Evolutionary conservation across 306 rosid species (phyloP).

Genomic region (Cucumis hystrix): DNA sequence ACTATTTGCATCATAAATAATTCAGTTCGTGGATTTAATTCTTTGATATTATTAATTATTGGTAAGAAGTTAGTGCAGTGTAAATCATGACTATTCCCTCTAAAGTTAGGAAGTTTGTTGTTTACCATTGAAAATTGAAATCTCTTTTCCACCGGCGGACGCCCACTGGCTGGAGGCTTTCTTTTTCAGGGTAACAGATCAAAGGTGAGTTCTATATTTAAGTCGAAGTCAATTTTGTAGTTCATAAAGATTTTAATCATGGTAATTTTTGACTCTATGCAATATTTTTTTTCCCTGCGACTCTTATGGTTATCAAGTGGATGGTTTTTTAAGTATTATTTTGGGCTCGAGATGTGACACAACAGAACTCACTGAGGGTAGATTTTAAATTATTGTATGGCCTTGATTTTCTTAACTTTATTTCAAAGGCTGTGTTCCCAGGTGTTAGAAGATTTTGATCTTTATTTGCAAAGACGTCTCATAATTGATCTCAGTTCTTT

Average conservation of each 20-base stretch:
- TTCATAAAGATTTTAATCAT: background rate
- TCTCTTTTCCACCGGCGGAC: background rate
- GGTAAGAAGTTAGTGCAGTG: background rate
- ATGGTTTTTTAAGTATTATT: background rate
- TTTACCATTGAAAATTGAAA: background rate
- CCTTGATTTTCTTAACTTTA: background rate
- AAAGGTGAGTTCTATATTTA: background rate
- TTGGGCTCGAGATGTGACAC: background rate
- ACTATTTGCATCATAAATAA: background rate
- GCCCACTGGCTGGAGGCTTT: background rate
- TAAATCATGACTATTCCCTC: background rate
- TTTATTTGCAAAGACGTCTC: background rate
- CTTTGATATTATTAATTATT: background rate
- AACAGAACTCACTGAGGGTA: background rate
- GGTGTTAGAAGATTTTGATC: background rate
- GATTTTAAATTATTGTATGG: background rate
- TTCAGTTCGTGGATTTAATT: background rate
- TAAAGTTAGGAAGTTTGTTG: constrained; percentile 14
- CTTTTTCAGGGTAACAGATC: background rate
- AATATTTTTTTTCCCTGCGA: background rate
- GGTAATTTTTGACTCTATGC: background rate
- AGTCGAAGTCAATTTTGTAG: background rate
- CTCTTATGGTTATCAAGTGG: background rate
- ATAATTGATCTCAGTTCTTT: background rate
- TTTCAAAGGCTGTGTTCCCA: background rate